Conservation (phyloP, 345 rosid species). For the Excoecaria agallocha region DNA sequence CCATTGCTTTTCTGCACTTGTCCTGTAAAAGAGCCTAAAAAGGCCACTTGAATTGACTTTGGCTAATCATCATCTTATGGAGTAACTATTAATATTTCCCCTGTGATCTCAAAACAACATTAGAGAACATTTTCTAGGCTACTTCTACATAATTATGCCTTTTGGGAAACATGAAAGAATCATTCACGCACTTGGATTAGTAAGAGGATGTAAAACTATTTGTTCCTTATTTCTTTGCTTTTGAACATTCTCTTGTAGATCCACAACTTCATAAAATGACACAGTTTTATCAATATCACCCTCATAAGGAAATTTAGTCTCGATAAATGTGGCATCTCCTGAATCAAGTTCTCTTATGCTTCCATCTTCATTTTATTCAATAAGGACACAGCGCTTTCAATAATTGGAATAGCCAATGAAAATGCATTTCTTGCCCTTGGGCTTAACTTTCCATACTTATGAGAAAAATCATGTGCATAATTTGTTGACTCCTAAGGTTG, state of each 20-base stretch:
- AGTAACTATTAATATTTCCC: background rate
- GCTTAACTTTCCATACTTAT: background rate
- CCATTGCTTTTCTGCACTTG: background rate
- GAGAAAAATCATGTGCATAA: background rate
- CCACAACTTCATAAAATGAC: background rate
- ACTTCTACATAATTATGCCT: background rate
- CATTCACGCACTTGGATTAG: too few species aligned
- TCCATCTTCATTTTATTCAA: background rate
- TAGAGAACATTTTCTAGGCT: background rate
- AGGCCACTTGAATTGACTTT: background rate
- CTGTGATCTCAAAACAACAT: background rate
- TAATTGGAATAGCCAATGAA: background rate
- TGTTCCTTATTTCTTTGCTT: background rate
- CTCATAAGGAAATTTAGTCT: background rate
- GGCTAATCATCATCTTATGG: background rate
- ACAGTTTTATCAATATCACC: background rate
- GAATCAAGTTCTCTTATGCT: background rate
- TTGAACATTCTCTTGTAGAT: background rate
- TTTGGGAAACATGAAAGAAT: too few species aligned
- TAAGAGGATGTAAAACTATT: background rate
- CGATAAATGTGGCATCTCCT: background rate
- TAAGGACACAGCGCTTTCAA: background rate
- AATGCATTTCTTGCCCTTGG: constrained; percentile 1
- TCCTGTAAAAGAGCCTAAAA: background rate
- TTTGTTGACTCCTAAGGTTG: background rate